Evolutionary conservation across 73 alveolate genomes (phyloP).

Genomic region (Paramecium sexaurelia): DNA sequence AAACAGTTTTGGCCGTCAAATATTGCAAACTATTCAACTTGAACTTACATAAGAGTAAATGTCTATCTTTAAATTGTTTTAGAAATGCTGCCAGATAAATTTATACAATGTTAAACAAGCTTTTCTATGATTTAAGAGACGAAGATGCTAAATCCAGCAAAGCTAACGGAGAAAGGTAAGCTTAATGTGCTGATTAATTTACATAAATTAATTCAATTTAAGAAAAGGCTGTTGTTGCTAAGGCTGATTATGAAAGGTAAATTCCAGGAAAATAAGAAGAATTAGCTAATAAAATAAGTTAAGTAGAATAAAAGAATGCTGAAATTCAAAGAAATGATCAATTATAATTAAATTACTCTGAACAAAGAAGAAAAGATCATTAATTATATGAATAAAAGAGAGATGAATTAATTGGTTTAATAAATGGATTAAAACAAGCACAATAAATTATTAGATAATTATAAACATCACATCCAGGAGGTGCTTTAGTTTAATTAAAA

Average conservation of each 20-base stretch:
- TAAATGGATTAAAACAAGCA: constrained; percentile 52
- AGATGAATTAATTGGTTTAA: constrained; percentile 4
- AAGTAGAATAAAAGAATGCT: constrained; percentile 24
- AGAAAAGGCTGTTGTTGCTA: constrained; percentile 13
- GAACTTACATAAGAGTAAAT: constrained; percentile 38
- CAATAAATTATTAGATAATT: constrained; percentile 25
- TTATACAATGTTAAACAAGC: constrained; percentile 31
- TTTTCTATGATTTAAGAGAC: constrained; percentile 51
- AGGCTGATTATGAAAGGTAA: constrained; percentile 48
- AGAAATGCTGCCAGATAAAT: constrained; percentile 49
- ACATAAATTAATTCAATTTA: background rate
- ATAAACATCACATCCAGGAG: constrained; percentile 59
- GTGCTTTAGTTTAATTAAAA: constrained; percentile 49
- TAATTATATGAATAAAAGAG: constrained; percentile 42
- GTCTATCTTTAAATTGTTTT: background rate
- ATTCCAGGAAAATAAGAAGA: constrained; percentile 52
- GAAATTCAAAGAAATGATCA: constrained; percentile 39
- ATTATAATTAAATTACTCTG: background rate
- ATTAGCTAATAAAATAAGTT: background rate
- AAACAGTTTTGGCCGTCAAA: constrained; percentile 40
- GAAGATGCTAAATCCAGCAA: constrained; percentile 30
- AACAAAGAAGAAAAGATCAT: constrained; percentile 43
- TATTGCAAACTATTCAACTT: background rate
- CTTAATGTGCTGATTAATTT: constrained; percentile 23
- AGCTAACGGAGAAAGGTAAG: constrained; percentile 51